Base-by-base conservation (phyloP, 2,329 filamentous ascomycete species). In the Pyrenophora graminea region DNA sequence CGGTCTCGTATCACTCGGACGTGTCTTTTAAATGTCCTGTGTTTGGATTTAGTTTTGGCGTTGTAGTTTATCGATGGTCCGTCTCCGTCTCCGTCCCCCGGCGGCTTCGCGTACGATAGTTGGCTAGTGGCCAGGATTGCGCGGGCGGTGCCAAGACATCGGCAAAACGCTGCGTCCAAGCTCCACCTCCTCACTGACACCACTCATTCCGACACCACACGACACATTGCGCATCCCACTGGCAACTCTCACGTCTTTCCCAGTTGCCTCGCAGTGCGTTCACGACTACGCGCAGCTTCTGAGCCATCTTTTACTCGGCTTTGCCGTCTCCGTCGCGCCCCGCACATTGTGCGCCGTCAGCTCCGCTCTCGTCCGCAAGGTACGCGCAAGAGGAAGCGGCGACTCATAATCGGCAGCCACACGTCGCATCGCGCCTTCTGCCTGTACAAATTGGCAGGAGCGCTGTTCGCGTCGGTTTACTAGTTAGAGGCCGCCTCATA, bases 171-270 rank as follows among this genome's bases (percentile, higher is more conserved):
- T 45, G 50, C 36, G 58, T 62, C 60, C 56, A 61, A 61, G 58
- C 62, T 63, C 56, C 62, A 54, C 55, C 62, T 65, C 67, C 61
- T 66, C 64, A 63, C 58, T 56, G 49, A 50, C 66, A 58, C 60
- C 62, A 59, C 45, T 25, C 39, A 48, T 49, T 38, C 45, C 48
- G 12, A 55, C 52, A 62, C 64, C 64, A 67, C 67, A 66, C 67
- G 61, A 67, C 66, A 60, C 61, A 45, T 43, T 43, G 56, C 63
- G 48, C 46, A 61, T 43, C 31, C 42, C 45, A n/a, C 53, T 47
- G 33, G 39, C 44, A 60, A 45, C 54, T 48, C 53, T 53, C 41
- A 39, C 61, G 48, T 59, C 34, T 21, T 38, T 51, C 33, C 49
- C 55, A 51, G 53, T 45, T 52, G 39, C 50, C 38, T 51, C n/a